phyloP scores from a whole-genome alignment of 345 rosid genomes.

The Gossypium bickii region DNA sequence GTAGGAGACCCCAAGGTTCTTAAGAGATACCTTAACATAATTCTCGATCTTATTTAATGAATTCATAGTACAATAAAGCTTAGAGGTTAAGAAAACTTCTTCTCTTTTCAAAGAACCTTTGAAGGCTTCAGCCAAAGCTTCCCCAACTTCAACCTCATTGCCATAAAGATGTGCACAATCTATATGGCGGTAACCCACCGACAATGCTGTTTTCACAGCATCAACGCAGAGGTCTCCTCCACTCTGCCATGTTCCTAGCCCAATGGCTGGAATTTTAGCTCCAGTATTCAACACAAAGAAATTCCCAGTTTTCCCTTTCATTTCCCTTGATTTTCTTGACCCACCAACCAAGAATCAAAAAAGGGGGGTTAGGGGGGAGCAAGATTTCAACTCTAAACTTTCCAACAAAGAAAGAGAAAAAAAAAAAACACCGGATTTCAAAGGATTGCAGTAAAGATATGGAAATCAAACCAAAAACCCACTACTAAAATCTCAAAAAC shows the following conservation, averaged over 20 bases:
- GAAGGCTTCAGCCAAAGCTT: slow-evolving; percentile 48
- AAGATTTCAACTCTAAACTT: not conserved
- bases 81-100: slow-evolving; percentile 55
- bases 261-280: slow-evolving; percentile 56
- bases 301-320: slow-evolving; percentile 44
- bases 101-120: slow-evolving; percentile 41
- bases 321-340: slow-evolving; percentile 16
- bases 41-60: slow-evolving; percentile 62
- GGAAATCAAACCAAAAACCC: slow-evolving; percentile 14
- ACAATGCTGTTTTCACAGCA: slow-evolving; percentile 50
- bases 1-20: slow-evolving; percentile 55
- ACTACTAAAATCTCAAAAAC: slow-evolving; percentile 8
- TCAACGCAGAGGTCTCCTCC: slow-evolving; percentile 57
- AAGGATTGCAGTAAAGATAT: not conserved
- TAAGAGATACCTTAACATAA: slow-evolving; percentile 52
- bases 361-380: not conserved
- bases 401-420: not conserved
- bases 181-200: slow-evolving; percentile 54
- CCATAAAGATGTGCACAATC: slow-evolving; percentile 68
- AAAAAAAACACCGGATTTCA: not conserved
- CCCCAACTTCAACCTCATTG: slow-evolving; percentile 57
- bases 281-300: slow-evolving; percentile 53
- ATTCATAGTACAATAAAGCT: slow-evolving; percentile 59
- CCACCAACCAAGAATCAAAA: not conserved
- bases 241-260: slow-evolving; percentile 64